Percentiles rank a stretch among this genome's conserved stretches.
phyloP scores from a whole-genome alignment of 164 flowering plant species.

The Vitis vinifera region DNA sequence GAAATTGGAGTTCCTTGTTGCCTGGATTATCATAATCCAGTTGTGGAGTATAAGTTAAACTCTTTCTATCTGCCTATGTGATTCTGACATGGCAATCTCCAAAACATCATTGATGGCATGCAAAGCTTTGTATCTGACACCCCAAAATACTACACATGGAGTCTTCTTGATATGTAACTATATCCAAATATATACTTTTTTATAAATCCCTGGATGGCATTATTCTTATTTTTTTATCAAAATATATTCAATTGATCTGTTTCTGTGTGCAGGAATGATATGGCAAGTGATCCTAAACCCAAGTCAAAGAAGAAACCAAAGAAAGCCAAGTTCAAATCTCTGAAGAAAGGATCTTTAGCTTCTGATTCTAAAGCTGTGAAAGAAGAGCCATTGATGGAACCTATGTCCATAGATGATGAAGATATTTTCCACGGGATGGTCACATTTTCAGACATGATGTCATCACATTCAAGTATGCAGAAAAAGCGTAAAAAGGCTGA shows the following conservation, averaged over 20 bases:
- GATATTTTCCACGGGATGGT: slow-evolving; percentile 21
- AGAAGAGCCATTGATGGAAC: slow-evolving; percentile 44
- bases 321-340: slow-evolving; percentile 92
- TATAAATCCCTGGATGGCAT: background rate
- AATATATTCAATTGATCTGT: background rate
- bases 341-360: slow-evolving; percentile 78
- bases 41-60: too few relatives aligned
- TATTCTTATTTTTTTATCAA: background rate
- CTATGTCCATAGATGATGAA: slow-evolving; percentile 59
- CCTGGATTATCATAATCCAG: too few relatives aligned
- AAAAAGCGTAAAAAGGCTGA: slow-evolving; percentile 65
- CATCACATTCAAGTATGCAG: slow-evolving; percentile 33
- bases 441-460: slow-evolving; percentile 28
- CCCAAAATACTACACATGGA: too few relatives aligned
- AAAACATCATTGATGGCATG: too few relatives aligned
- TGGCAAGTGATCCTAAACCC: slow-evolving; percentile 37
- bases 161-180: background rate
- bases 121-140: too few relatives aligned
- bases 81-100: too few relatives aligned
- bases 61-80: too few relatives aligned
- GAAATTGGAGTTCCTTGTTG: too few relatives aligned
- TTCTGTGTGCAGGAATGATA: slow-evolving; percentile 49
- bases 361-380: slow-evolving; percentile 44
- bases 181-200: background rate
- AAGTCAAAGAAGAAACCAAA: slow-evolving; percentile 85